Percentiles rank a stretch among this genome's conserved stretches.
phyloP scores from a whole-genome alignment of 345 rosid species.

The Eucalyptus guilfoylei region DNA sequence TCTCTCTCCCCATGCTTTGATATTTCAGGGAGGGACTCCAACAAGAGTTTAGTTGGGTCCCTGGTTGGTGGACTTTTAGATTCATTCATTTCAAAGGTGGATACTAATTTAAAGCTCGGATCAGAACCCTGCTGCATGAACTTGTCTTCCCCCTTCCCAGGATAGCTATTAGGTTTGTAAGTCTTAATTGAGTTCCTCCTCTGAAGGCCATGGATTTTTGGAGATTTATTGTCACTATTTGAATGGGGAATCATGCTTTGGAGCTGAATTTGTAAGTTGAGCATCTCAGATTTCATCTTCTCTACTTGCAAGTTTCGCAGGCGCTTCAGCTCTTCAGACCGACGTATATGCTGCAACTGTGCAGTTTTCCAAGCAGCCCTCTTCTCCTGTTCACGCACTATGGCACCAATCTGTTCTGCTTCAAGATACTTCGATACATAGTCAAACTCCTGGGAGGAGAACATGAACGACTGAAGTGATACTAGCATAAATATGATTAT shows the following conservation, averaged over 20 bases:
- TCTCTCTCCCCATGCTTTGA: neutral
- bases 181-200: neutral
- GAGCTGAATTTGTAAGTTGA: conserved; percentile 25
- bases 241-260: conserved; percentile 1
- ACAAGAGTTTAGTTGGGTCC: conserved; percentile 3
- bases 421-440: conserved; percentile 26
- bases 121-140: neutral
- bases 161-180: neutral
- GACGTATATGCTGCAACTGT: conserved; percentile 24
- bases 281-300: conserved; percentile 42
- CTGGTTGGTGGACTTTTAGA: neutral
- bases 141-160: neutral
- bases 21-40: neutral
- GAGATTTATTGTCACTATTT: neutral
- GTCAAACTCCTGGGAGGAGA: conserved; percentile 24
- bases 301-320: conserved; percentile 33
- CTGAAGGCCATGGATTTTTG: neutral
- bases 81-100: conserved; percentile 2
- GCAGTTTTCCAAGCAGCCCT: conserved; percentile 32
- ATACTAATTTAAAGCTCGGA: neutral
- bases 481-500: conserved; percentile 34
- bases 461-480: conserved; percentile 29
- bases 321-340: conserved; percentile 27
- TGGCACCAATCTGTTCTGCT: conserved; percentile 26
- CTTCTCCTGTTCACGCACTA: conserved; percentile 28